phyloP scores from a whole-genome alignment of 495 filamentous ascomycete genomes.

The Aspergillus saccharolyticus region DNA sequence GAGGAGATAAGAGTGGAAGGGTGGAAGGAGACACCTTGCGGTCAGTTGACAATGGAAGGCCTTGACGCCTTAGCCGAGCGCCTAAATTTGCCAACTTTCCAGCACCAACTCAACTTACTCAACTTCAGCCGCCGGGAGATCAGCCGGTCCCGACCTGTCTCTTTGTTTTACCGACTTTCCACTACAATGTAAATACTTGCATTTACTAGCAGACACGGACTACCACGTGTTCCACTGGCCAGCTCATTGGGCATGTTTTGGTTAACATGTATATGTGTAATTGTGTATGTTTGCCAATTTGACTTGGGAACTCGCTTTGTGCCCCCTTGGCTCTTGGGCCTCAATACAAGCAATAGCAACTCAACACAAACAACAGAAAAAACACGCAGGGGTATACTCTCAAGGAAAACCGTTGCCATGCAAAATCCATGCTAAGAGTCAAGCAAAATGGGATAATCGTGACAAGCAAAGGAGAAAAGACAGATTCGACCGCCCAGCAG shows the following conservation, averaged over 20 bases:
- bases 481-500: constrained; percentile 9
- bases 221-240: constrained; percentile 14
- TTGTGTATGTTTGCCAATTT: no score
- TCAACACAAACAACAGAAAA: constrained; percentile 14
- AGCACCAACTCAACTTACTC: no score
- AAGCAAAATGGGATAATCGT: constrained; percentile 10
- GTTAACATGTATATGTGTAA: not conserved
- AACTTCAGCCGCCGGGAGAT: constrained; percentile 13
- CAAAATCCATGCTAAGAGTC: constrained; percentile 11
- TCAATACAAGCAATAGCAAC: constrained; percentile 33
- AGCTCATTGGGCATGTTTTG: not conserved
- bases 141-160: constrained; percentile 4
- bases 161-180: no score
- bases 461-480: constrained; percentile 13
- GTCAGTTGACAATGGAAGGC: constrained; percentile 20
- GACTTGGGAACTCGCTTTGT: no score
- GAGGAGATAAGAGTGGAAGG: not conserved
- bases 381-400: constrained; percentile 9
- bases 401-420: not conserved
- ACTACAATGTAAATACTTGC: no score
- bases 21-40: constrained; percentile 36
- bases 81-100: constrained; percentile 2
- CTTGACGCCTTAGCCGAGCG: constrained; percentile 17
- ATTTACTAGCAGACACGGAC: no score
- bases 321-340: constrained; percentile 15